Evolutionary conservation across 1,284 basidiomycete genomes (phyloP), one percentile per base, ranked within the genome.

Genomic region (Heterobasidion parviporum): DNA sequence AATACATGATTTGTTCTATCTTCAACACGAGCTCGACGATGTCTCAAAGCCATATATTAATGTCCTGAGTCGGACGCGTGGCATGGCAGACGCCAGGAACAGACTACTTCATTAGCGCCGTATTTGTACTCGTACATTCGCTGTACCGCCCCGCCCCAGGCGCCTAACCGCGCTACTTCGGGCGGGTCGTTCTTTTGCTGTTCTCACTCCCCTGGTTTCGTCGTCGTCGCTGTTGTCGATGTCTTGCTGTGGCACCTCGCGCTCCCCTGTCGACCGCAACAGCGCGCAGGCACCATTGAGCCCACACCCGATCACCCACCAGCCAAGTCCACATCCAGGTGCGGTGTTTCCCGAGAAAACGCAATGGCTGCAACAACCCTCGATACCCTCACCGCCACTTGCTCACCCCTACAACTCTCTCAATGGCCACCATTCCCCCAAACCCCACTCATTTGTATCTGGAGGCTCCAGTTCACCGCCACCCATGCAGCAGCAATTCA

Each of bases 191-290:
- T 26, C 26, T 26, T 6, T 26, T 26, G 26, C 26, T 26, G 26
- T 26, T 26, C 26, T 26, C 26, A 26, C 26, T 26, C 3, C 26
- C 26, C 26, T 26, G 26, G 5, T 26, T 26, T 26, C 26, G 26
- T 26, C 26, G 26, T 6, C 26, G 26, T 26, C 26, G 26, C 26
- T 26, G 26, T 26, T 26, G 26, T 26, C 26, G 26, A 83, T 83
- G 81, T 72, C 77, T 55, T 86, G 84, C 65, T 86, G 83, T 64
- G 83, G 82, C 9, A 72, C 76, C 51, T 61, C 70, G 1, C 54
- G 67, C 36, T 70, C 62, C 33, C 65, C 64, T 53, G 61, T 64
- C 15, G 63, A 59, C 34, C 59, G 61, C 16, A 64, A 66, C 52
- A 56, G 65, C 59, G n/a, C 61, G 59, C 14, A 48, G 33, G 44